A percentile compares a stretch with the other conserved stretches of the same genome.
These are phyloP conservation scores for Rhynchosporium secalis DNA, from an alignment of 2,329 filamentous ascomycete genomes.

Conservation along the genomic window DNA sequence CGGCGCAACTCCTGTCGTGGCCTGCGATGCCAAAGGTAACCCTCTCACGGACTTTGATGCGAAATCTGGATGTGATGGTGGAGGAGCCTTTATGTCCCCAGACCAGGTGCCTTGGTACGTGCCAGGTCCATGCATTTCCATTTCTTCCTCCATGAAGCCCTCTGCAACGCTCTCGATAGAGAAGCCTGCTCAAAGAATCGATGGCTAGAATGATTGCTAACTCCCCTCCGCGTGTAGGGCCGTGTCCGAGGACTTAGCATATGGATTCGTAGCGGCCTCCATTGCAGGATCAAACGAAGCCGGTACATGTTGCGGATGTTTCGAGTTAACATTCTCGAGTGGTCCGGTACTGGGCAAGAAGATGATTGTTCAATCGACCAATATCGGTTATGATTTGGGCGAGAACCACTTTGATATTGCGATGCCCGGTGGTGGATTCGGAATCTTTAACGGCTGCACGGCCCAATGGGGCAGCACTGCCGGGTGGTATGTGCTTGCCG, in stretches of 20 bases:
- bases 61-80: conserved; percentile 52
- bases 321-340: conserved; percentile 50
- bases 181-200: too few relatives aligned
- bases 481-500: conserved; percentile 35
- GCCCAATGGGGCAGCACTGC: conserved; percentile 48
- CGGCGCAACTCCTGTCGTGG: conserved; percentile 33
- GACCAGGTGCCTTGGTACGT: conserved; percentile 56
- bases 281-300: conserved; percentile 56
- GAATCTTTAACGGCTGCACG: conserved; percentile 55
- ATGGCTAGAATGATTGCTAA: too few relatives aligned
- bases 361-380: conserved; percentile 65
- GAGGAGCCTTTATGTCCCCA: conserved; percentile 54
- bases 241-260: conserved; percentile 52
- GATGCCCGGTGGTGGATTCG: conserved; percentile 58
- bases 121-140: too few relatives aligned
- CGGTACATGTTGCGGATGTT: conserved; percentile 68
- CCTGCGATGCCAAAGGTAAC: conserved; percentile 49
- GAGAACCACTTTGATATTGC: conserved; percentile 59
- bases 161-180: too few relatives aligned
- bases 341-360: conserved; percentile 57
- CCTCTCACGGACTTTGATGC: conserved; percentile 52
- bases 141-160: too few relatives aligned
- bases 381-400: conserved; percentile 59
- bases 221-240: conserved; percentile 39
- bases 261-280: conserved; percentile 63